Base-by-base conservation (phyloP, 306 rosid species). In the Gastrolobium bilobum region DNA sequence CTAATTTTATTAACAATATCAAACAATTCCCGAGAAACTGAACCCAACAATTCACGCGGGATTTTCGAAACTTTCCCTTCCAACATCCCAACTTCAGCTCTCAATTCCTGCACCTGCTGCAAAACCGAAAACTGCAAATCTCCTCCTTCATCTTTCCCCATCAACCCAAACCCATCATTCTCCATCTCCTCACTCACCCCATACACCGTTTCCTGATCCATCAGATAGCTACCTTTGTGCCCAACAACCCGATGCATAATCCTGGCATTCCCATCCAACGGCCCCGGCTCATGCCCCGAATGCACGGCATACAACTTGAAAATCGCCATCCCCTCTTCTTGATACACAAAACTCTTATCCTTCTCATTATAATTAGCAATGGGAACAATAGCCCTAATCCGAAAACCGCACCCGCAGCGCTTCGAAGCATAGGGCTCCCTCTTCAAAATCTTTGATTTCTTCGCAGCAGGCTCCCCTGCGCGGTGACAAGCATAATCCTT, bases 401-500 rank as follows among this genome's bases (percentile, higher is more conserved):
- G 84, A 83, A 96, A 96, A 47, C 97, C 98, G n/a, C 99, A 96
- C 0, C 99, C 99, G n/a, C 99, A 96, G 10, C 99, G 67, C 86
- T 96, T 96, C 0, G 99, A 96, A 1, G 98, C 96, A 81, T 96
- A 96, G 0, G 99, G 99, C 74, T 96, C 99, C 91, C 98, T 87
- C 90, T 96, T 96, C 87, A 93, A 84, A 79, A 87, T 78, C 83
- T 93, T 96, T 0, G 91, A 81, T 78, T 93, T 96, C 92, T 90
- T 93, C 0, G 91, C 88, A 3, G 91, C 91, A 3, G 99, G 99
- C 80, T 96, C 98, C 0, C 99, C 99, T 0, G 99, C 99, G 77
- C 99, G 81, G 46, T 96, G 99, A 64, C 99, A 96, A 47, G 99
- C 99, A 69, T 96, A 96, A 56, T 96, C 99, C 92, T 96, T 96